phyloP scores from a whole-genome alignment of 2,329 filamentous ascomycete species.

The Plectosphaerella cucumerina region DNA sequence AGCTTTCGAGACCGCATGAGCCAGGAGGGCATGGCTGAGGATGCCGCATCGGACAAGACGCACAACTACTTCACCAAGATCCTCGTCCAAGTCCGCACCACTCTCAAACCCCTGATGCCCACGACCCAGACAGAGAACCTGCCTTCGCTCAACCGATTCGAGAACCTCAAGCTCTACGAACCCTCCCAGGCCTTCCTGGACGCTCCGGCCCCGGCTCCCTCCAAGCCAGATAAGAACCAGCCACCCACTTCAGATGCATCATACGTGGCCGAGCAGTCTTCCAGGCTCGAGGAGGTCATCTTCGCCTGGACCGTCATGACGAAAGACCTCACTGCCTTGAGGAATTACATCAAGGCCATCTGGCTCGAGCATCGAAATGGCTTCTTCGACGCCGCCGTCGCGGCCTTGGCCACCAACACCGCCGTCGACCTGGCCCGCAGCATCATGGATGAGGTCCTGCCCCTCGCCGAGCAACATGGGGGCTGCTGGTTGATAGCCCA shows the following conservation, averaged over 20 bases:
- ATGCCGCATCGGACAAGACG: slow-evolving; percentile 17
- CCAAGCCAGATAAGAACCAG: slow-evolving; percentile 9
- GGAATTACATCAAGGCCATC: slow-evolving; percentile 20
- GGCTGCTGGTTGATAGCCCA: slow-evolving; percentile 6
- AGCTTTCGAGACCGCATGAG: slow-evolving; percentile 18
- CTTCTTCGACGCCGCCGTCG: slow-evolving; percentile 23
- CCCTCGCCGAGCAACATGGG: slow-evolving; percentile 16
- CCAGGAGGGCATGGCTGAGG: slow-evolving; percentile 8
- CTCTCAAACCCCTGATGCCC: slow-evolving; percentile 18
- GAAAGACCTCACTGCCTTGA: slow-evolving; percentile 23
- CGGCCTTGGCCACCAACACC: slow-evolving; percentile 31
- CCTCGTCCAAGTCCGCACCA: slow-evolving; percentile 26
- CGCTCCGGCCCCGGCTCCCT: slow-evolving; percentile 21
- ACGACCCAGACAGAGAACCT: slow-evolving; percentile 4
- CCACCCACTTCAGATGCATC: slow-evolving; percentile 8
- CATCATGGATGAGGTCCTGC: slow-evolving; percentile 23
- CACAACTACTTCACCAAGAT: slow-evolving; percentile 29
- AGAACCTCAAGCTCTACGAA: slow-evolving; percentile 28
- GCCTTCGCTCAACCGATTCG: slow-evolving; percentile 26
- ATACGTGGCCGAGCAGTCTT: slow-evolving; percentile 23
- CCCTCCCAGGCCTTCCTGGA: slow-evolving; percentile 30
- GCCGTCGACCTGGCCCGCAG: slow-evolving; percentile 26
- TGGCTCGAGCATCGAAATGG: slow-evolving; percentile 23
- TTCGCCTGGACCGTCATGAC: slow-evolving; percentile 21
- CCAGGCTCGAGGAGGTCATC: slow-evolving; percentile 17